These are phyloP conservation scores for Talaromyces proteolyticus DNA, from an alignment of 495 filamentous ascomycete genomes.

Conservation along the genomic window DNA sequence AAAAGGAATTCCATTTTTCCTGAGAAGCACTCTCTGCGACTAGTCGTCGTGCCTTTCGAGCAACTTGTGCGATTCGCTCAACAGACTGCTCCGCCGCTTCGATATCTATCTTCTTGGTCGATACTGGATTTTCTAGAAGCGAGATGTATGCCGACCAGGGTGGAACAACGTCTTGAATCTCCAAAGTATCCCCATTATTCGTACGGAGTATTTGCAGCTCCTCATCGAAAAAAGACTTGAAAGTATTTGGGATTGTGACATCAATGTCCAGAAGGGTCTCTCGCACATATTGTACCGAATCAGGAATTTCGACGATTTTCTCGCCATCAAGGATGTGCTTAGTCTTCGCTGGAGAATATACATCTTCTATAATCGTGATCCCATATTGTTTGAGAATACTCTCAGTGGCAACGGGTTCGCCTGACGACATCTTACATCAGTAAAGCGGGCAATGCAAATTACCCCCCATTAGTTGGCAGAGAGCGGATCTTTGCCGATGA, in stretches of 20 bases:
- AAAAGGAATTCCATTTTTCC: neutral
- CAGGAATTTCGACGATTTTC: neutral
- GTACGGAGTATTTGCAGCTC: neutral
- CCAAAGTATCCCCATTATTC: too few relatives aligned
- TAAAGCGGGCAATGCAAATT: too few relatives aligned
- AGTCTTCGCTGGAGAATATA: neutral
- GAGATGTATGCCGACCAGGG: neutral
- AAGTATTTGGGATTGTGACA: neutral
- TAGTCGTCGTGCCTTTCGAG: neutral
- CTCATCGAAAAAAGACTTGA: neutral
- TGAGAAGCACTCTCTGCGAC: neutral
- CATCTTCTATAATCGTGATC: neutral
- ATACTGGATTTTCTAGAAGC: neutral
- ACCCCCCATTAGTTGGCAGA: too few relatives aligned
- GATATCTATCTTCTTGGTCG: neutral
- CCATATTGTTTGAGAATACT: neutral
- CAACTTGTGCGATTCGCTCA: neutral
- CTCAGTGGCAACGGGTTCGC: neutral
- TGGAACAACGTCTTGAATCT: too few relatives aligned
- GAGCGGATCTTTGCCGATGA: too few relatives aligned
- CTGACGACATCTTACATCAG: too few relatives aligned
- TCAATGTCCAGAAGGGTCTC: neutral
- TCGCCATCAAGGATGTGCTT: neutral
- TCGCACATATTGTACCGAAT: neutral
- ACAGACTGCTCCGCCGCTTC: neutral